Conservation (phyloP, 2,329 filamentous ascomycete genomes). For the Penicillium sp. region DNA sequence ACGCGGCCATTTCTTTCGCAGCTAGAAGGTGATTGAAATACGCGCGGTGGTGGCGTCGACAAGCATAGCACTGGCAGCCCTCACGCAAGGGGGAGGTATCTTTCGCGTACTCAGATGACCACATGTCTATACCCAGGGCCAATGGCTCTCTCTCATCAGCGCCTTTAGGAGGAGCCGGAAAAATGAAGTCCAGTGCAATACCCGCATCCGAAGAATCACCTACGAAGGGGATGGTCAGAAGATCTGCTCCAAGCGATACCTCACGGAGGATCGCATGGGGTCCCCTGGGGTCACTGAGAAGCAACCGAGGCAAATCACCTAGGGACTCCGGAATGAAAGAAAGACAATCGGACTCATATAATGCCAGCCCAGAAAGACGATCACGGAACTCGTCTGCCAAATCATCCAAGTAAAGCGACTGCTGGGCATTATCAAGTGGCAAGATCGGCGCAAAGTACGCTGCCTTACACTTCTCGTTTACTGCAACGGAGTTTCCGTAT, state of each 20-base stretch:
- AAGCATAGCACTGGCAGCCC: conserved; percentile 79
- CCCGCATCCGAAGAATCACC: conserved; percentile 76
- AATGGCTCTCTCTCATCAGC: conserved; percentile 18
- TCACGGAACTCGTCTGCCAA: conserved; percentile 65
- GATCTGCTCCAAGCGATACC: conserved; percentile 73
- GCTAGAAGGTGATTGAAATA: conserved; percentile 84
- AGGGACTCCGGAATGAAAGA: conserved; percentile 66
- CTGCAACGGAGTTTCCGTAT: conserved; percentile 34
- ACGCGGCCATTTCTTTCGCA: conserved; percentile 95
- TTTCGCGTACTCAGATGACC: conserved; percentile 61
- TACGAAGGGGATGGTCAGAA: conserved; percentile 77
- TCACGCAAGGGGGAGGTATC: conserved; percentile 63
- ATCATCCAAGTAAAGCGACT: conserved; percentile 76
- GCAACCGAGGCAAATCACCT: conserved; percentile 67
- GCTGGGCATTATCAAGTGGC: conserved; percentile 71
- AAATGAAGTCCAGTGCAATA: conserved; percentile 77
- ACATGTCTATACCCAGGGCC: conserved; percentile 77
- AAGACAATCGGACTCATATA: conserved; percentile 74
- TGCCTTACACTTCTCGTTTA: conserved; percentile 33
- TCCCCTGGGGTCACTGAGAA: conserved; percentile 66
- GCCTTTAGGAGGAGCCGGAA: conserved; percentile 53
- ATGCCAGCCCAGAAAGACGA: conserved; percentile 67
- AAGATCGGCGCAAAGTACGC: conserved; percentile 68
- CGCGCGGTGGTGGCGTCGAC: conserved; percentile 78
- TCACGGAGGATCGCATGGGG: conserved; percentile 79